Percentiles rank a stretch among this genome's conserved stretches.
Evolutionary conservation across 257 asterid species (phyloP).

Genomic region (Nicotiana tomentosiformis): DNA sequence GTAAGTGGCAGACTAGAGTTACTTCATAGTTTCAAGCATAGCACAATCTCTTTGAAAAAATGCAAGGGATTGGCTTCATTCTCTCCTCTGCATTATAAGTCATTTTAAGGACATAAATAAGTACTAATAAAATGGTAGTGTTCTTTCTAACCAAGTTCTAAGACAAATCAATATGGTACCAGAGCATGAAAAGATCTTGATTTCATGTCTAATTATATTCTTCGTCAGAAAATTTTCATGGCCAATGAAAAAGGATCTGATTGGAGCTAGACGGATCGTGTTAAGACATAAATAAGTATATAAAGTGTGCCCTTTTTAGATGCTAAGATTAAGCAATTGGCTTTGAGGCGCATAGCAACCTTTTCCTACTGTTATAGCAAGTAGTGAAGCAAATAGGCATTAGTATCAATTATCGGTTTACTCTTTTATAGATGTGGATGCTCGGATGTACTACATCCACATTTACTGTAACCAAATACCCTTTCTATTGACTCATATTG

Average conservation of each 20-base stretch:
- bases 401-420: not conserved
- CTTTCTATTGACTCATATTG: too few species aligned
- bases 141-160: not conserved
- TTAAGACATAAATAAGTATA: not conserved
- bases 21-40: too few species aligned
- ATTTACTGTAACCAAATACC: too few species aligned
- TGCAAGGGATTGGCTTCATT: too few species aligned
- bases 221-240: not conserved
- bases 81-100: too few species aligned
- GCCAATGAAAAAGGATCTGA: not conserved
- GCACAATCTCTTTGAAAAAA: too few species aligned
- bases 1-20: too few species aligned
- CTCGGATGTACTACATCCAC: too few species aligned
- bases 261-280: not conserved
- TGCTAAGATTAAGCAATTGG: not conserved
- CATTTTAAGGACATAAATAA: too few species aligned
- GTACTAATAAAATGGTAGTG: too few species aligned
- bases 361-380: not conserved
- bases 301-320: not conserved
- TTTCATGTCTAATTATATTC: not conserved
- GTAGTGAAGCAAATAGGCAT: not conserved
- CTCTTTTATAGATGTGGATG: too few species aligned
- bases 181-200: not conserved
- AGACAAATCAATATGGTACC: not conserved
- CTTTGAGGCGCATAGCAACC: not conserved